These are phyloP conservation scores for Mycena vulgaris DNA, from an alignment of 768 basidiomycete species.

Conservation along the genomic window DNA sequence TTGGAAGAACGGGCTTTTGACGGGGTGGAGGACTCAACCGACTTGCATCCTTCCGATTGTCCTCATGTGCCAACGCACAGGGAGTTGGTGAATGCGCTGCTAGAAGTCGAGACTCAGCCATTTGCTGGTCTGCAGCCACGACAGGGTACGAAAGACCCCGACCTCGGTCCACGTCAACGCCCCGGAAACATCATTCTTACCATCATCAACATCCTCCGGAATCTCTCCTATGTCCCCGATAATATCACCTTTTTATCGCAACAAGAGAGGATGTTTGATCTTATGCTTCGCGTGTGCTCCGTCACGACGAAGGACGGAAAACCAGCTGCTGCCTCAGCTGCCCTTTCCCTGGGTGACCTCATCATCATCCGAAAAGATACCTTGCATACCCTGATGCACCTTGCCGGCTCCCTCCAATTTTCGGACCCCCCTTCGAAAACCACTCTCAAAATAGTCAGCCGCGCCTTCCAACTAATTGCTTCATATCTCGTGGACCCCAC, in stretches of 20 bases:
- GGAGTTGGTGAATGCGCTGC: constrained; percentile 70
- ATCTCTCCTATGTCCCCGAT: constrained; percentile 82
- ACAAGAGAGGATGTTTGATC: constrained; percentile 74
- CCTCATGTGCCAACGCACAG: constrained; percentile 72
- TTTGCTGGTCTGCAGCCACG: constrained; percentile 70
- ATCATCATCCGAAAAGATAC: constrained; percentile 84
- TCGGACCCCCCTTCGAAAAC: constrained; percentile 58
- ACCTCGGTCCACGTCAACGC: constrained; percentile 73
- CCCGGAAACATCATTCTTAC: constrained; percentile 78
- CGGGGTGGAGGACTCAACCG: constrained; percentile 55
- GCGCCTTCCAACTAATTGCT: constrained; percentile 76
- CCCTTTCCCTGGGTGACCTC: constrained; percentile 80
- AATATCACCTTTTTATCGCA: constrained; percentile 78
- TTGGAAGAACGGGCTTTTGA: constrained; percentile 86
- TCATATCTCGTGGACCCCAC: constrained; percentile 83
- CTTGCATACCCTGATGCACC: constrained; percentile 76
- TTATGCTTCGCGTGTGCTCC: constrained; percentile 79
- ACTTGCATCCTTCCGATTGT: constrained; percentile 45
- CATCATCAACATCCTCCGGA: constrained; percentile 87
- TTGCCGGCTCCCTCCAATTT: constrained; percentile 69
- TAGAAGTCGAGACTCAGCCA: constrained; percentile 70
- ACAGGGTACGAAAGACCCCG: constrained; percentile 66
- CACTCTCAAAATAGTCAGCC: constrained; percentile 64
- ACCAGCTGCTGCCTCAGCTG: constrained; percentile 64
- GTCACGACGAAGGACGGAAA: constrained; percentile 56